Evolutionary conservation across 2,329 filamentous ascomycete genomes (phyloP), one percentile per base, ranked within the genome.

Genomic region (Colletotrichum costaricense): DNA sequence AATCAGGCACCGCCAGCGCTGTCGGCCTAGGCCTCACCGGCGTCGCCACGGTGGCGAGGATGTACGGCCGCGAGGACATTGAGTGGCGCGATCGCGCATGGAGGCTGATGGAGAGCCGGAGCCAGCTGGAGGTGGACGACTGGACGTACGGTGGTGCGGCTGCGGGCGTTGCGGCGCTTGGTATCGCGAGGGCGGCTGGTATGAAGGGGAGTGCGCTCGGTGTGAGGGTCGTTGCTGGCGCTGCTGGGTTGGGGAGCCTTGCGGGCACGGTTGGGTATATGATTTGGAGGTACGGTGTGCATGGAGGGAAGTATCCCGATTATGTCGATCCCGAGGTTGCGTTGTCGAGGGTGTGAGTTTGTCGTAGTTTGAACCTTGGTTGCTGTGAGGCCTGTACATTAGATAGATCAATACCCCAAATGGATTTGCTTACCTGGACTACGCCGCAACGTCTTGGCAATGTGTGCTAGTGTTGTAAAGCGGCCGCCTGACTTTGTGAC

Each of bases 61-160:
- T 93, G 90, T 81, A 81, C 66, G 89, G 88, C 0, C 83, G 85
- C 19, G 86, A 90, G 75, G 84, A 87, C 54, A 89, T 93, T 38
- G 90, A 93, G 80, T 93, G 91, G 91, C 81, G 88, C 77, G 91
- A 93, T 78, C 84, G 91, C 22, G 86, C 87, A 69, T 93, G 91
- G 90, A 83, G 91, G 35, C 78, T 93, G 63, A 76, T 91, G 56
- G 88, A 88, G 80, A 92, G 89, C 75, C 79, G 81, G 54, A 86
- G 88, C 0, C 90, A 93, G 82, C 77, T 88, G 0, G 84, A 88
- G 76, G 86, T 84, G 62, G 90, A 92, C 78, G 88, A 89, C 76
- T 90, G 86, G 84, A 87, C 85, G 24, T 83, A 86, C 22, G 82
- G 79, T 0, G 88, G 85, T 0, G 81, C 77, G 76, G 84, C 71